Evolutionary conservation across 352 stramenopile genomes (phyloP).

Genomic region (Pythium graminicola): DNA sequence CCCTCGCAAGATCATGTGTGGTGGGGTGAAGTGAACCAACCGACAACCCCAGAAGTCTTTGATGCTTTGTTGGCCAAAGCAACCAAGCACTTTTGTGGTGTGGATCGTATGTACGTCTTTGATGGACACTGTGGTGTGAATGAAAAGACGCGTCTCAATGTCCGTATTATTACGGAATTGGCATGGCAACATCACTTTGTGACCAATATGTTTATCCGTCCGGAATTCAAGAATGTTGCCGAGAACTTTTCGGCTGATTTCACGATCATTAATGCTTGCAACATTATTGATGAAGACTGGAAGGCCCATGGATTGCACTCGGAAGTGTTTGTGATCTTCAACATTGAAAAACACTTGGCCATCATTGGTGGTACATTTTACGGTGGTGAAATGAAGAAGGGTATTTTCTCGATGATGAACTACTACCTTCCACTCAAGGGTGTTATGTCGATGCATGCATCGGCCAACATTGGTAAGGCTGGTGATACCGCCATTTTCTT

Average conservation of each 20-base stretch:
- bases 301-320: conserved; percentile 43
- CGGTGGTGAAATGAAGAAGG: conserved; percentile 69
- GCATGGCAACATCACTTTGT: conserved; percentile 65
- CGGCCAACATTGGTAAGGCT: conserved; percentile 44
- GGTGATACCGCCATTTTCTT: conserved; percentile 54
- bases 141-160: conserved; percentile 48
- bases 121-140: conserved; percentile 57
- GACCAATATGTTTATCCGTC: conserved; percentile 69
- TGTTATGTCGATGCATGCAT: conserved; percentile 60
- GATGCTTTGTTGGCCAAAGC: conserved; percentile 40
- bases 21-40: conserved; percentile 54
- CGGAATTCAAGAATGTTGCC: conserved; percentile 45
- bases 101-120: conserved; percentile 58
- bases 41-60: conserved; percentile 46
- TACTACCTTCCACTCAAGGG: conserved; percentile 53
- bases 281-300: conserved; percentile 53
- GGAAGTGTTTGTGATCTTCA: conserved; percentile 62
- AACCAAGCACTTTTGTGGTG: conserved; percentile 40
- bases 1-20: conserved; percentile 43
- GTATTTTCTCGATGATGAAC: conserved; percentile 70
- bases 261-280: conserved; percentile 66
- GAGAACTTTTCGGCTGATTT: conserved; percentile 44
- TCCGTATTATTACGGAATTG: conserved; percentile 52
- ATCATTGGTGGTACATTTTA: conserved; percentile 63
- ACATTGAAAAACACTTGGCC: conserved; percentile 57